Percentiles rank a stretch among this genome's conserved stretches.
phyloP scores from a whole-genome alignment of 345 rosid genomes.

The Murraya paniculata region DNA sequence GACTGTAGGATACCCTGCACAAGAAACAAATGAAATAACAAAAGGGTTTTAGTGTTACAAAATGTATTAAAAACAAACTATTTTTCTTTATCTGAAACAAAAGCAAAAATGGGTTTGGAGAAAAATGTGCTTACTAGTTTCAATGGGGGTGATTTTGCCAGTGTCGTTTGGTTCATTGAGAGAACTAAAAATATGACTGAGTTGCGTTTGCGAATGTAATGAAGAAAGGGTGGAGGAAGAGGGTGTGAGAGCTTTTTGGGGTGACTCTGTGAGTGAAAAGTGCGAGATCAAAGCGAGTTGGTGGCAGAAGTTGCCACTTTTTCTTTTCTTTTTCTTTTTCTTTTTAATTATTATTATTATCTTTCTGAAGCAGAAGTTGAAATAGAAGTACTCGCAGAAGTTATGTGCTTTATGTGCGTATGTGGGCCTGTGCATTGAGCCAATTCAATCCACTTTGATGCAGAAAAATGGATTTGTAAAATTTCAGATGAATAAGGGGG shows the following conservation, averaged over 20 bases:
- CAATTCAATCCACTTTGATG: too few species aligned
- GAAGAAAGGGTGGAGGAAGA: background rate
- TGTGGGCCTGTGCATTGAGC: too few species aligned
- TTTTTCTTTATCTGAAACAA: background rate
- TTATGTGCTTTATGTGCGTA: too few species aligned
- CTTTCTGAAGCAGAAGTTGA: background rate
- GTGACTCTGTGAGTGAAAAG: background rate
- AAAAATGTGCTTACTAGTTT: background rate
- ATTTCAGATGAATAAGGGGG: slow-evolving; percentile 19
- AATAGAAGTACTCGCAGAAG: too few species aligned
- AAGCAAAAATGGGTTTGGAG: background rate
- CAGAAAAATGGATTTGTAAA: too few species aligned
- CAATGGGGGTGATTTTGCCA: background rate
- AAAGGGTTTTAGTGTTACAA: background rate
- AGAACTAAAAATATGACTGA: background rate
- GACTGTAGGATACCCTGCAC: slow-evolving; percentile 64
- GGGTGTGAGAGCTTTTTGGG: background rate
- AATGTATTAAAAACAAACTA: background rate
- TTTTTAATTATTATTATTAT: too few species aligned
- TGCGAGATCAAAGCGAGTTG: background rate
- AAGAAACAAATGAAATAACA: background rate
- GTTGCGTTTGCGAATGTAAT: background rate
- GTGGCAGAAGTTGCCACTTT: background rate
- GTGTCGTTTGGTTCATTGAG: slow-evolving; percentile 5
- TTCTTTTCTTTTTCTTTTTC: too few species aligned